phyloP scores from a whole-genome alignment of 192 early-diverging fungal genomes.

The Coemansia sp. region DNA sequence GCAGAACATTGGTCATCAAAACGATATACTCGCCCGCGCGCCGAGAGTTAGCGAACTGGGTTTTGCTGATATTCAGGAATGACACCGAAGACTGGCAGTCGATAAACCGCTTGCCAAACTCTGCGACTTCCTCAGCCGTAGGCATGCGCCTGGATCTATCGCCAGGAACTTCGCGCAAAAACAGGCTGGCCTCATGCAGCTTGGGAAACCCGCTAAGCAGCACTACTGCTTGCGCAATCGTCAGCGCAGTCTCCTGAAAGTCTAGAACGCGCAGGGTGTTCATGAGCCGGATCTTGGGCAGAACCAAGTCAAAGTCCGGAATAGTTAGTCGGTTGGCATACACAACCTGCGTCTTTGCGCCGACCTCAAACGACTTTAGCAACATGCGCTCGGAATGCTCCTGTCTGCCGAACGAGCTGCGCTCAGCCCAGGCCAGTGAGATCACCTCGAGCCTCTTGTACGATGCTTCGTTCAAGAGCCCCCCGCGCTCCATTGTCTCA shows the following conservation, averaged over 20 bases:
- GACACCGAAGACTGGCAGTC: conserved; percentile 2
- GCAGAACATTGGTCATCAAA: conserved; percentile 15
- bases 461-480: background rate
- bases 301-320: background rate
- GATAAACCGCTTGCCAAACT: conserved; percentile 11
- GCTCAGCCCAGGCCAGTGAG: conserved; percentile 13
- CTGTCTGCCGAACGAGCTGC: background rate
- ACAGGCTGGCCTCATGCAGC: background rate
- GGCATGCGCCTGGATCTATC: conserved; percentile 1
- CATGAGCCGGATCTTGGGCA: background rate
- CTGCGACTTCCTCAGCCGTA: background rate
- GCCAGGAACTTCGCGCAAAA: background rate
- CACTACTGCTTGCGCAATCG: background rate
- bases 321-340: background rate
- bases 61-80: conserved; percentile 2
- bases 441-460: conserved; percentile 4
- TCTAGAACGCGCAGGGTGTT: conserved; percentile 10
- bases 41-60: background rate
- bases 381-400: background rate
- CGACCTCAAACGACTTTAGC: conserved; percentile 3
- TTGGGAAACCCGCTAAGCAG: conserved; percentile 10
- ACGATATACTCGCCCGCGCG: conserved; percentile 18
- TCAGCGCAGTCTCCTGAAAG: background rate
- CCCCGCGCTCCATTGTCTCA: background rate
- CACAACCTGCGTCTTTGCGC: background rate